Percentiles rank a stretch among this genome's conserved stretches.
Evolutionary conservation across 2,329 filamentous ascomycete species (phyloP).

Genomic region (Talaromyces sp.): DNA sequence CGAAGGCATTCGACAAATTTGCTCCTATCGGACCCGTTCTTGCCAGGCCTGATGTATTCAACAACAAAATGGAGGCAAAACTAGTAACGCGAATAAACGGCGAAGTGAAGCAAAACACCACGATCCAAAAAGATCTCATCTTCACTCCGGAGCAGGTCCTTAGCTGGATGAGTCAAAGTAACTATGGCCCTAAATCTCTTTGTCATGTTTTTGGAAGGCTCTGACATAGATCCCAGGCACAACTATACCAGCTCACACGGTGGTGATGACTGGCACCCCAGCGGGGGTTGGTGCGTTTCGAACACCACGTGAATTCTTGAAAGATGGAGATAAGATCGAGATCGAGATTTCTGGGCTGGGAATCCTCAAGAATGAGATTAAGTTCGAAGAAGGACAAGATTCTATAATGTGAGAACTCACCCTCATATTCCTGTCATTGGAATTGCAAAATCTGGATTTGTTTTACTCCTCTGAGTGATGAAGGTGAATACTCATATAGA

Average conservation of each 20-base stretch:
- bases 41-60: too few relatives aligned
- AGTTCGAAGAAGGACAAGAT: slow-evolving; percentile 4
- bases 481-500: neutral
- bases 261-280: slow-evolving; percentile 56
- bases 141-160: too few relatives aligned
- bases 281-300: slow-evolving; percentile 41
- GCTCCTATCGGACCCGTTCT: neutral
- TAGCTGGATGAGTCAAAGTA: too few relatives aligned
- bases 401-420: neutral
- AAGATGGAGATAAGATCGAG: slow-evolving; percentile 35
- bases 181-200: too few relatives aligned
- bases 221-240: slow-evolving; percentile 32
- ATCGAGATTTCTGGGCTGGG: slow-evolving; percentile 15
- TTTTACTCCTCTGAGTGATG: neutral
- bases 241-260: slow-evolving; percentile 51
- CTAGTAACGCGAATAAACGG: too few relatives aligned
- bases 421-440: neutral
- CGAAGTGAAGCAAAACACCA: too few relatives aligned
- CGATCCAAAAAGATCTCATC: too few relatives aligned
- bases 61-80: too few relatives aligned
- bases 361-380: slow-evolving; percentile 10
- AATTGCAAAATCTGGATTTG: neutral
- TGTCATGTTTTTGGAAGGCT: too few relatives aligned
- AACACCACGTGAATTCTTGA: slow-evolving; percentile 31
- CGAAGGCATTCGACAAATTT: neutral